Percentiles rank a stretch among this genome's conserved stretches.
phyloP scores from a whole-genome alignment of 108 stramenopile genomes.

The Thalassiosira profunda region DNA sequence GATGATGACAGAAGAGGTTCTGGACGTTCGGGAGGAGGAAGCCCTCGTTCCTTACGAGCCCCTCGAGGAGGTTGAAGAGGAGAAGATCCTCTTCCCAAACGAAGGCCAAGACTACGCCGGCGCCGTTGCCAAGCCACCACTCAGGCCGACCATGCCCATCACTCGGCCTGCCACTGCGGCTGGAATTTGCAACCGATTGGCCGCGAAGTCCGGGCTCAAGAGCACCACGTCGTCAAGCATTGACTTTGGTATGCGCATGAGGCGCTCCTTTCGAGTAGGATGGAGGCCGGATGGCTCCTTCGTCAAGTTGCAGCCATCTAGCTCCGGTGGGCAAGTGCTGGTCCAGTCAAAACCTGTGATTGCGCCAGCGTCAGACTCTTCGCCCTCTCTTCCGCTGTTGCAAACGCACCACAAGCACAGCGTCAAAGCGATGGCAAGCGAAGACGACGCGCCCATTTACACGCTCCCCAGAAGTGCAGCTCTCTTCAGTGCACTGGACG shows the following conservation, averaged over 20 bases:
- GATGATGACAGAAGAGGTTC: constrained; percentile 43
- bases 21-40: constrained; percentile 15
- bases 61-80: constrained; percentile 4
- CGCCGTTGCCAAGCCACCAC: background rate
- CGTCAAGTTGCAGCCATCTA: constrained; percentile 21
- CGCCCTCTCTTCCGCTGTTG: constrained; percentile 32
- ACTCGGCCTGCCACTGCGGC: background rate
- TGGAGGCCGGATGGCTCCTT: constrained; percentile 87
- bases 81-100: constrained; percentile 28
- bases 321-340: constrained; percentile 10
- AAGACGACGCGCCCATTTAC: constrained; percentile 50
- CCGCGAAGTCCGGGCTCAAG: constrained; percentile 27
- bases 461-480: constrained; percentile 21
- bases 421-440: constrained; percentile 4
- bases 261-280: constrained; percentile 78
- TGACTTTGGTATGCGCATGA: constrained; percentile 82
- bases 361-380: background rate
- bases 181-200: constrained; percentile 37
- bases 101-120: constrained; percentile 25
- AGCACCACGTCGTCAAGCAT: constrained; percentile 45
- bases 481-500: constrained; percentile 24
- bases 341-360: constrained; percentile 33
- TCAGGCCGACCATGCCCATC: background rate
- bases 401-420: constrained; percentile 56
- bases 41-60: constrained; percentile 17